Evolutionary conservation across 163 green algal species (phyloP), one percentile per base, ranked within the genome.

Genomic region (Botryococcus braunii): DNA sequence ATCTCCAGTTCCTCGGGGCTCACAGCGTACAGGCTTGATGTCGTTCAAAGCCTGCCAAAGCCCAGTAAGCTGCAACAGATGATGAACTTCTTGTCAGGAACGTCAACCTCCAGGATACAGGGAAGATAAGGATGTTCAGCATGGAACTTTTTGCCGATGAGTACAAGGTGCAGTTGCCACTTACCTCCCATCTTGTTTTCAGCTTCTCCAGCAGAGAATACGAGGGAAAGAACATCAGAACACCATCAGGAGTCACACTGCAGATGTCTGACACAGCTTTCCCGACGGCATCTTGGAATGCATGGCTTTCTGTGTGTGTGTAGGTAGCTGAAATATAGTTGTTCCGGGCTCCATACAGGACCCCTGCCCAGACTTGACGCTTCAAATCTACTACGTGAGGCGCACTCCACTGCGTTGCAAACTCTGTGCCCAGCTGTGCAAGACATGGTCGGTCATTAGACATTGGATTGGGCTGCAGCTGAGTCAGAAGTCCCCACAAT

Each of bases 191-290:
- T 60, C 88, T 74, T 34, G 79, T 71, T 27, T 82, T 62, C 34
- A 88, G 82, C 17, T 36, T 72, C 41, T 96, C 78, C 73, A 98
- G 72, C 37, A 93, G 69, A 25, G 61, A 72, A 75, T 97, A 98
- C 37, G 85, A 92, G 13, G 93, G 84, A 59, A 99, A 89, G 79
- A 99, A 99, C 25, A 96, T 76, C 61, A 99, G 86, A 64, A 99
- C 69, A 23, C 93, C 93, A 72, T 94, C 89, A 23, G 93, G 93
- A 31, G 95, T 83, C 6, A 85, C 47, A 9, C 74, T 66, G 7
- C 75, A 77, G 63, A 85, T 83, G 69, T 87, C 84, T 41, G 88
- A 74, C 25, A 96, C 67, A 13, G 72, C 74, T 31, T 84, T 75
- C 17, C 87, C 89, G 36, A 97, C 71, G 39, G 87, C 79, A 59